Base-by-base conservation (phyloP, 192 early-diverging fungal genomes). In the Gamsiella multidivaricata region DNA sequence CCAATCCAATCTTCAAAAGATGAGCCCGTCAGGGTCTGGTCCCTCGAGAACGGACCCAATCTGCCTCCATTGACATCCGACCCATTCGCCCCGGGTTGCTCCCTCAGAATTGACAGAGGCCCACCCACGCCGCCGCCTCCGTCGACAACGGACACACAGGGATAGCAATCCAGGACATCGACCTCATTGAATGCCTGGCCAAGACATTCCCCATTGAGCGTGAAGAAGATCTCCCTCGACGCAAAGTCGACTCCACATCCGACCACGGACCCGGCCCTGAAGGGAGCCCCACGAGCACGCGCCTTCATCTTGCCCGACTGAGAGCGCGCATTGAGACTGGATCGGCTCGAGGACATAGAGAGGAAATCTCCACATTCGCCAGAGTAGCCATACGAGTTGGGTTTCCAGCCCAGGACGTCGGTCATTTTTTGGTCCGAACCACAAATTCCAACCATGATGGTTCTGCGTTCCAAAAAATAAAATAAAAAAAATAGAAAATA, bases 211-310 rank as follows among this genome's bases (percentile, higher is more conserved):
- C 74, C 74, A 28, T 78, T 78, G 32, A 78, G 29, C 2, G 74
- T 78, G 52, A 78, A 78, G 54, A 78, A 78, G n/a, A 78, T 11
- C 25, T 78, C 74, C 3, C 74, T 22, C 2, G 74, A 61, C 0
- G 74, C 74, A 50, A 78, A 78, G 33, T 78, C 74, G 9, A 78
- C 54, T 15, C 74, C 74, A 46, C 74, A 78, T 18, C 74, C 74
- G 20, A 78, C 74, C 2, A 78, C 60, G 9, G 74, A 68, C 5
- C 66, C 74, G 5, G 59, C 53, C 10, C 60, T 23, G 61, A 61
- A 78, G 3, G 58, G 52, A 5, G 65, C 65, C 2, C 74, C 74
- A 28, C 74, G 50, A 2, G 74, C 74, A 10, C 74, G 74, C 0
- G 74, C 74, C 36, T 68, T 78, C 74, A 78, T 78, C 65, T 69